These are phyloP conservation scores for Geotrichum citri-aurantii DNA, from an alignment of 1,139 yeast genomes.

Conservation along the genomic window DNA sequence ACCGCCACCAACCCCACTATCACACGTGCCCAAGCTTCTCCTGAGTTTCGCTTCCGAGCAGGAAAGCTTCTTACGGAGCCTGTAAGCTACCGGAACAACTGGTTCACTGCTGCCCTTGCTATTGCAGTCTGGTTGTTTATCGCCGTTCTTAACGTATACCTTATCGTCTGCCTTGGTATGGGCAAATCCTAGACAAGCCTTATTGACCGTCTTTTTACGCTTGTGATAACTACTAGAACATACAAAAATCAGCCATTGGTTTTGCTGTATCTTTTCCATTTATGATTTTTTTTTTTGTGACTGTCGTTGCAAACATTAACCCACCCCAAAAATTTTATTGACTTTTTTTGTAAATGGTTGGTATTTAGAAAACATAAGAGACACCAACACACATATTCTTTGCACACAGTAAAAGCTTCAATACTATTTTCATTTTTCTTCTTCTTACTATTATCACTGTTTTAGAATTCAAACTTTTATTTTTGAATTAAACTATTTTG, in stretches of 20 bases:
- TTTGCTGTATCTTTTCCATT: background rate
- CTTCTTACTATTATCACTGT: too few relatives aligned
- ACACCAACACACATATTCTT: background rate
- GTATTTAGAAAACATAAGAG: background rate
- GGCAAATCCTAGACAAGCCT: background rate
- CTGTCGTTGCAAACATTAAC: too few relatives aligned
- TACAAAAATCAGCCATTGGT: background rate
- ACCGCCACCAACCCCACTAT: background rate
- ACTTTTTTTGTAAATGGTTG: background rate
- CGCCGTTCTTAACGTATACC: conserved; percentile 60
- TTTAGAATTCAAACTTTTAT: too few relatives aligned
- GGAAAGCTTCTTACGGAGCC: conserved; percentile 1
- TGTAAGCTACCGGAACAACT: background rate
- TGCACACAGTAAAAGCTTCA: too few relatives aligned
- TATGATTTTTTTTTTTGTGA: background rate
- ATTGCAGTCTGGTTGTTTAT: conserved; percentile 56
- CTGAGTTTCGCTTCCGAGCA: background rate
- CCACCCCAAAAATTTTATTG: too few relatives aligned
- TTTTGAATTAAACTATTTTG: too few relatives aligned
- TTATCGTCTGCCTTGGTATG: conserved; percentile 56
- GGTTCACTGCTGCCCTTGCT: conserved; percentile 17
- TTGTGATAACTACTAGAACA: background rate
- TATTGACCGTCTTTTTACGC: background rate
- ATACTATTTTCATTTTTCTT: too few relatives aligned
- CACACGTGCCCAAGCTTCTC: background rate